Percentiles rank a stretch among this genome's conserved stretches.
Conservation (phyloP, 2,329 filamentous ascomycete species). For the Penicillium paneum region DNA sequence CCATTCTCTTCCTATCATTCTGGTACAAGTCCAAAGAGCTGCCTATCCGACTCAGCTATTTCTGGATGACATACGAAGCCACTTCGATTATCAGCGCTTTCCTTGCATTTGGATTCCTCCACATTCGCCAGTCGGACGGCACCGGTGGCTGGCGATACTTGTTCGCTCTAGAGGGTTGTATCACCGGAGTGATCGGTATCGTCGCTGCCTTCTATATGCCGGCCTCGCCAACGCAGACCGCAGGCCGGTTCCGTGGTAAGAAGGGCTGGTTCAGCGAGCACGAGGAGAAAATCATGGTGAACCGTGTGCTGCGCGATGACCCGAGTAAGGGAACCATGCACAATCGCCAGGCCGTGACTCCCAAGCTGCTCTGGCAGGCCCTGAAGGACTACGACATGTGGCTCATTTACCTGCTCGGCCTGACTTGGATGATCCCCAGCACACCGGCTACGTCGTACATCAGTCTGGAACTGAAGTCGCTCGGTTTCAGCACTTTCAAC, state of each 20-base stretch:
- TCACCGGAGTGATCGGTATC: conserved; percentile 55
- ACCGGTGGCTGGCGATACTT: conserved; percentile 45
- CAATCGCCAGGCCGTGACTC: conserved; percentile 54
- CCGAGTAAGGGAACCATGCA: conserved; percentile 61
- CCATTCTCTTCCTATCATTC: conserved; percentile 62
- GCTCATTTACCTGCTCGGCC: conserved; percentile 52
- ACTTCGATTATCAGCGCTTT: conserved; percentile 49
- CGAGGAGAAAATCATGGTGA: conserved; percentile 69
- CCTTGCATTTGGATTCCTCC: conserved; percentile 46
- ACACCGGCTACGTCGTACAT: conserved; percentile 38
- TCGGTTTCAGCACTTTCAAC: conserved; percentile 58
- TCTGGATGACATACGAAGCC: conserved; percentile 63
- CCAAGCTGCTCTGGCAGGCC: conserved; percentile 49
- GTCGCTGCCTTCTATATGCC: conserved; percentile 60
- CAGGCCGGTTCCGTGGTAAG: conserved; percentile 58
- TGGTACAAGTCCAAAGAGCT: conserved; percentile 72
- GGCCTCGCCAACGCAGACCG: conserved; percentile 63
- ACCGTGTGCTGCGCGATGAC: conserved; percentile 57
- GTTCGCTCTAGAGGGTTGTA: conserved; percentile 43
- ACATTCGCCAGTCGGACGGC: conserved; percentile 37
- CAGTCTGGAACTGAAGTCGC: conserved; percentile 46
- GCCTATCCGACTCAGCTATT: conserved; percentile 63
- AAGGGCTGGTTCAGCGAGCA: conserved; percentile 64
- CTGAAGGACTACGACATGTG: conserved; percentile 58
- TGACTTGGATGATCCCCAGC: conserved; percentile 44